A percentile compares a stretch with the other conserved stretches of the same genome.
These are phyloP conservation scores for Lecanicillium sp. DNA, from an alignment of 2,329 filamentous ascomycete genomes.

Conservation along the genomic window DNA sequence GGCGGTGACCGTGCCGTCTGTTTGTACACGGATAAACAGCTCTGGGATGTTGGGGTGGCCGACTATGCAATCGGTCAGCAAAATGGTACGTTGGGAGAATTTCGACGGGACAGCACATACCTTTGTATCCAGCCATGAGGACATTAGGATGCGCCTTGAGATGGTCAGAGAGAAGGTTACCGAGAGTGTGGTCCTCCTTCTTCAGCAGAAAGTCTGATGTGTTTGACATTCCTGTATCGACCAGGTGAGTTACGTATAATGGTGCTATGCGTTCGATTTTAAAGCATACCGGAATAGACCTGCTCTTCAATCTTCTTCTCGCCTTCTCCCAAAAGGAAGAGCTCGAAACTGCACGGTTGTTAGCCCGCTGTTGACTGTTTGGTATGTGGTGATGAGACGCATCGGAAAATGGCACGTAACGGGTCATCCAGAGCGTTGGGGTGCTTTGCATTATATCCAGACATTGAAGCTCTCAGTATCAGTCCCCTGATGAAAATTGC, in stretches of 20 bases:
- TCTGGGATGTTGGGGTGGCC: slow-evolving; percentile 54
- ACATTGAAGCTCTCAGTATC: slow-evolving; percentile 16
- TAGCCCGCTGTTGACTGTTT: slow-evolving; percentile 6
- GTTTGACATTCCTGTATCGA: slow-evolving; percentile 64
- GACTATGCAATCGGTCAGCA: slow-evolving; percentile 26
- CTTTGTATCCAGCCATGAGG: slow-evolving; percentile 86
- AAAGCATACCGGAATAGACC: slow-evolving; percentile 74
- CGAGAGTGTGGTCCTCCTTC: slow-evolving; percentile 95
- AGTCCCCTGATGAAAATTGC: not conserved
- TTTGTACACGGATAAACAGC: slow-evolving; percentile 73
- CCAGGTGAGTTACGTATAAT: not conserved
- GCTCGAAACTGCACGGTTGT: slow-evolving; percentile 63
- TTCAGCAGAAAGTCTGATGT: slow-evolving; percentile 92
- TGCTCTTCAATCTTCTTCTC: slow-evolving; percentile 92
- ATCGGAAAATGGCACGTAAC: slow-evolving; percentile 19
- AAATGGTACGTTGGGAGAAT: slow-evolving; percentile 17
- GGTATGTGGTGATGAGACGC: not conserved
- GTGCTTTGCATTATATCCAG: slow-evolving; percentile 30
- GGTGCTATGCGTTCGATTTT: not conserved
- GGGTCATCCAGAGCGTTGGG: slow-evolving; percentile 27
- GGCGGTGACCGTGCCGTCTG: slow-evolving; percentile 80
- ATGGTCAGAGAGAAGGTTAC: slow-evolving; percentile 78
- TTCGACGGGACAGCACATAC: slow-evolving; percentile 32
- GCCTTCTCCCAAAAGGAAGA: slow-evolving; percentile 77
- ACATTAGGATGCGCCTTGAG: slow-evolving; percentile 80